Evolutionary conservation across 805 yeast genomes (phyloP), one percentile per base, ranked within the genome.

Genomic region (Pichia deserticola): DNA sequence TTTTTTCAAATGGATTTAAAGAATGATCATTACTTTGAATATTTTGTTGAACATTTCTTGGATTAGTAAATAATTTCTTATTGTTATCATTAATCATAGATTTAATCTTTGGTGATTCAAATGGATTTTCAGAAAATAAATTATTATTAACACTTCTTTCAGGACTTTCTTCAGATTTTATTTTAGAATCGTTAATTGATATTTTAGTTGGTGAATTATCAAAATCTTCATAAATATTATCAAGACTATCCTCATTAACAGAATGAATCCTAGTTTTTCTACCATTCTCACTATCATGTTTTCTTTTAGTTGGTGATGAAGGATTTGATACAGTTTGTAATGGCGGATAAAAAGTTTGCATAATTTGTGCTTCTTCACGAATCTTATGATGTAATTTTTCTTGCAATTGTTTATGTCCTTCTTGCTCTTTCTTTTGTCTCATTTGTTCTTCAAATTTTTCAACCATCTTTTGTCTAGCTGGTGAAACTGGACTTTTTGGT

Each of bases 391-490:
- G 50, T 29, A 50, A 36, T 11, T 45, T 48, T 25, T 29, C 28
- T 45, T 51, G 55, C 32, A 54, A 39, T 32, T 44, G 13, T 44
- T 50, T 49, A 46, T 51, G 54, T n/a, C 42, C 48, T 34, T 36
- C 20, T 39, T 48, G 50, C 12, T 32, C 40, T 30, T 35, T 42
- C 40, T 43, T 55, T 45, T 49, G 47, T 36, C 37, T 40, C 38
- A 43, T 13, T 33, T 51, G 54, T 39, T 54, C 49, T 15, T 48
- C 48, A 44, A 54, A 51, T 36, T 50, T 49, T 3, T 36, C 55
- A 13, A 51, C 42, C 57, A 54, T 54, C 28, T 46, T 55, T 44
- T 48, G 37, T 32, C 49, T 46, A n/a, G 55, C 52, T 8, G 57
- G 57, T 5, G 54, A 52, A 11, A 52, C 30, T 9, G 42, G 40